Evolutionary conservation across 768 basidiomycete species (phyloP), one percentile per base, ranked within the genome.

Genomic region (Lyophyllum semitale): DNA sequence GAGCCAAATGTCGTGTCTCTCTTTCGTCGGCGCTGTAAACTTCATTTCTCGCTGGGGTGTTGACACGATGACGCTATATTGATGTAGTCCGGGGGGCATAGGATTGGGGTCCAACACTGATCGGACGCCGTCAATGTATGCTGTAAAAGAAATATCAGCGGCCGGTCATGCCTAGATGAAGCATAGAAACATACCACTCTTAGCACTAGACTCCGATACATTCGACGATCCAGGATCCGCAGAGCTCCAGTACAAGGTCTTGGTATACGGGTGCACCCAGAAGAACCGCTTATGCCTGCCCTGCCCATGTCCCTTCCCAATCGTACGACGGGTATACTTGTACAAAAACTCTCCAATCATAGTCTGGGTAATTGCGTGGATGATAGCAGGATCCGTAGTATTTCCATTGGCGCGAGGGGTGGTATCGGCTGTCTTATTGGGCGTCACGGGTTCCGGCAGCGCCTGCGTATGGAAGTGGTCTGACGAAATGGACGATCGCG

Each of bases 251-350:
- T 98, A 98, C 55, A 99, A 66, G 4, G 95, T 98, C 77, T 93
- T 93, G 37, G 95, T 98, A 69, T 98, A 99, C 18, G 97, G 97
- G 72, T 98, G 96, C n/a, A 99, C 88, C 97, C 97, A 99, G 82
- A 98, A 97, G 85, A 95, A 99, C 33, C 97, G 81, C 70, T 85
- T 88, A 72, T 99, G 97, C 48, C 95, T 78, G 68, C 84, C 87
- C 69, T 93, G 89, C 20, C 92, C 92, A 68, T 94, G 83, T 12
- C 93, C 95, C 71, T 91, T 95, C 22, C 95, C 93, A 64, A 98
- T 84, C 17, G 91, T 74, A 54, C 85, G 83, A 48, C 96, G 82
- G 8, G 96, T 98, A 73, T 99, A 98, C 78, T 98, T 98, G 82
- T 91, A 93, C 75, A 99, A 71, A 73, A 95, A 98, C 77, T 98